Evolutionary conservation across 257 asterid species (phyloP), one percentile per base, ranked within the genome.

Genomic region (Eustoma russellianum): DNA sequence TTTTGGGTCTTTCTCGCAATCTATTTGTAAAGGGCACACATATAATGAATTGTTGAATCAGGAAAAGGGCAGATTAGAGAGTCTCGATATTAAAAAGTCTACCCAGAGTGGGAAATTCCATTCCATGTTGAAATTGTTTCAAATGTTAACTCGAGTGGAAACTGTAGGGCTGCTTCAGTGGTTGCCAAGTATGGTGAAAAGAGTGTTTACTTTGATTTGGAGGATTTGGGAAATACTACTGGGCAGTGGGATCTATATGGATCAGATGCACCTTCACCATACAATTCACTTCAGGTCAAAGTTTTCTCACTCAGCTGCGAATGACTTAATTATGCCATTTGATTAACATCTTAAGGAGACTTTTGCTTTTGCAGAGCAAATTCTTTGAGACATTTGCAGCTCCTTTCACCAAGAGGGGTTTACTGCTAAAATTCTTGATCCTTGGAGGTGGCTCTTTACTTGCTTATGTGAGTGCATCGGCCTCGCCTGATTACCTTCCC

Each of bases 201-300:
- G 68, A 83, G 91, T 72, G 88, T 82, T 33, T 90, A 86, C 85
- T 86, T 90, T 77, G 98, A 90, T 72, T 77, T 90, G 83, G 96
- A 90, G 68, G 94, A 90, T 59, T 71, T 83, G 55, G 90, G 84
- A 57, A 83, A 83, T 79, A 86, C 97, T 60, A 90, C 94, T 50
- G 96, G 97, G 11, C 86, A 86, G 60, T 90, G 97, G 97, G 94
- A 90, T 70, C 71, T 86, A 80, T 90, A 90, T 65, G 98, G 98
- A 33, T 86, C 96, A 17, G 96, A 90, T 72, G 93, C 93, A 6
- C 91, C 98, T 19, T 86, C 98, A 14, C 95, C 95, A 19, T 90
- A 90, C 85, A 86, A 83, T 67, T 7, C 86, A 50, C 83, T 90
- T 53, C 98, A 86, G 95, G 96, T 89, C 50, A 19, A 28, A 43